Conservation (phyloP, 2,329 filamentous ascomycete genomes). For the Escovopsis sp. region DNA sequence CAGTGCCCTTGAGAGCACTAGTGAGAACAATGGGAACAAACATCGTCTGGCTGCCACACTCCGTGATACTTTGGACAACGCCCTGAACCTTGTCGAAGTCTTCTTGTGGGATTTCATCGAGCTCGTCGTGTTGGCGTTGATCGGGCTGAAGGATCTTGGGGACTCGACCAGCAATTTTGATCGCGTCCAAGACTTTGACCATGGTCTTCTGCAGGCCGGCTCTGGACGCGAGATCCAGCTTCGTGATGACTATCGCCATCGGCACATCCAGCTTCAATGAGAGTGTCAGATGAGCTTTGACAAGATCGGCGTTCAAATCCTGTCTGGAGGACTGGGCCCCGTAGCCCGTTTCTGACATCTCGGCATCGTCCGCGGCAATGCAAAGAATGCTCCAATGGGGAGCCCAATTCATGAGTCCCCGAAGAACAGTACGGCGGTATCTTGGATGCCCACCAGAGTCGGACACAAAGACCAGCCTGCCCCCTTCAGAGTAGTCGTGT, state of each 20-base stretch:
- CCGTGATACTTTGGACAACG: slow-evolving; percentile 35
- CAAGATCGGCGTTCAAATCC: slow-evolving; percentile 48
- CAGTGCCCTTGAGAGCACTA: slow-evolving; percentile 71
- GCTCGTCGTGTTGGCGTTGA: slow-evolving; percentile 30
- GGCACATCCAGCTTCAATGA: slow-evolving; percentile 70
- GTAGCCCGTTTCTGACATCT: slow-evolving; percentile 18
- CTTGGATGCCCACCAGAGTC: slow-evolving; percentile 86
- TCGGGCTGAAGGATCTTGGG: slow-evolving; percentile 58
- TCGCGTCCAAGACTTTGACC: slow-evolving; percentile 54
- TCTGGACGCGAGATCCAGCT: slow-evolving; percentile 74
- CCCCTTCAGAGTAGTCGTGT: slow-evolving; percentile 59
- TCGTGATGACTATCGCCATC: slow-evolving; percentile 73
- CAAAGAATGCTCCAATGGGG: slow-evolving; percentile 90
- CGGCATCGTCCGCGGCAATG: slow-evolving; percentile 62
- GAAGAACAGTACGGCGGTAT: slow-evolving; percentile 75
- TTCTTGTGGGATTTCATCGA: slow-evolving; percentile 39
- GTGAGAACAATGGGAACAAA: slow-evolving; percentile 77
- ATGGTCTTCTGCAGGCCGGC: slow-evolving; percentile 54
- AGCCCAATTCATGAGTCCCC: slow-evolving; percentile 87
- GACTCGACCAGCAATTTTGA: slow-evolving; percentile 61
- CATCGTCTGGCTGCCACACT: slow-evolving; percentile 25
- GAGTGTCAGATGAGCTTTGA: slow-evolving; percentile 66
- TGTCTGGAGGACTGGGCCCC: slow-evolving; percentile 1
- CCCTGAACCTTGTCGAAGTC: slow-evolving; percentile 45
- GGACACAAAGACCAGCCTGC: slow-evolving; percentile 71